Base-by-base conservation (phyloP, 2,329 filamentous ascomycete genomes). In the Ilyonectria destructans region DNA sequence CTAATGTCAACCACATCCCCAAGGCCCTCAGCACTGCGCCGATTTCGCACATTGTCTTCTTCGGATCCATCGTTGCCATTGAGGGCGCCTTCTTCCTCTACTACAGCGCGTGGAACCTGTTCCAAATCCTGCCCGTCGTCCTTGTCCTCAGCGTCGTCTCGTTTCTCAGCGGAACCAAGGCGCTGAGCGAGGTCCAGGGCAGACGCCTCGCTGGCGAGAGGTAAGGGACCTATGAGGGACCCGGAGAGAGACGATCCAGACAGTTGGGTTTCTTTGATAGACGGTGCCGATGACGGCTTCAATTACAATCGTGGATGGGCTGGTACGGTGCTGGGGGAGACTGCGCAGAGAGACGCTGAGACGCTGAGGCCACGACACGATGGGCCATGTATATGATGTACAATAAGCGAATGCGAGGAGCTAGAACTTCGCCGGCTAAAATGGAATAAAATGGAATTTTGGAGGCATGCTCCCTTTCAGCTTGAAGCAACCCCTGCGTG, bases 21-120 rank as follows among this genome's bases (percentile, higher is more conserved):
- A 92, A 92, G 79, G 96, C 96, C 9, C 82, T 98, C 58, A 85
- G 89, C 65, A 86, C 88, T 23, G 93, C 94, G 1, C 96, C 96
- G 2, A 75, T 97, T 49, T 92, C 96, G 6, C 96, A 99, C 80
- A 85, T 85, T 33, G 81, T 95, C 37, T 99, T 98, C 85, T 93
- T 97, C 74, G 93, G 93, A 58, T 97, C 95, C 6, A 90, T 99
- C 63, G 69, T 97, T 45, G 90, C 91, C 23, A 93, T 99, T 86
- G 96, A 99, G 82, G 93, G 89, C 17, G 91, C 97, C 64, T 98
- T 99, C 84, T 96, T 96, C 85, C 84, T 97, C 73, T 99, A 99
- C 87, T 98, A 98, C 83, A 92, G 89, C 60, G 90, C 85, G 78
- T 98, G 96, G 95, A 97, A 92, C 78, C 86, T 99, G 52, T 97